Evolutionary conservation across 1,284 basidiomycete species (phyloP).

Genomic region (Laetiporus sulphureus): DNA sequence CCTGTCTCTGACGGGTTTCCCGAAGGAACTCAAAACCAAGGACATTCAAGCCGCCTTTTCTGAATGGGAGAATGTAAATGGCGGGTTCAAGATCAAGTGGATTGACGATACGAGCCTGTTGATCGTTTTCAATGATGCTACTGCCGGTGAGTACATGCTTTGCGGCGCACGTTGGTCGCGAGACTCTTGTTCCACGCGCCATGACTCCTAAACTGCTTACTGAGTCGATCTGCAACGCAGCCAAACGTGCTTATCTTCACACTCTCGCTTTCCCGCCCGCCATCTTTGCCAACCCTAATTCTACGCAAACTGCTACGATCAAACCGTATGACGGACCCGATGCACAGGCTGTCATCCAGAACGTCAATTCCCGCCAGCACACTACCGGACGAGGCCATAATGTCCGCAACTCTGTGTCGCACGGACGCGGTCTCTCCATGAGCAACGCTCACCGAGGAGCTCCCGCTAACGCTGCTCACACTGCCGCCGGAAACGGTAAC

Average conservation of each 20-base stretch:
- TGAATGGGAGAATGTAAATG: constrained; percentile 81
- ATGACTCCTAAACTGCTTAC: background rate
- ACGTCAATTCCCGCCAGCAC: constrained; percentile 73
- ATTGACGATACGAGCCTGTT: constrained; percentile 93
- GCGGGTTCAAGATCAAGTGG: constrained; percentile 99
- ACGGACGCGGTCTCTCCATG: constrained; percentile 35
- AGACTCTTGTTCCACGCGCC: constrained; percentile 9
- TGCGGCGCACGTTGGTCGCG: constrained; percentile 3
- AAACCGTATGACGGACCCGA: constrained; percentile 93
- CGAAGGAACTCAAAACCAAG: constrained; percentile 93
- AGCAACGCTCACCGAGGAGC: constrained; percentile 65
- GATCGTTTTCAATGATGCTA: constrained; percentile 88
- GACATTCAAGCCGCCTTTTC: constrained; percentile 91
- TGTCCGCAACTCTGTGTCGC: constrained; percentile 38
- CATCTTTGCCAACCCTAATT: constrained; percentile 55
- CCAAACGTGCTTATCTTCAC: constrained; percentile 91
- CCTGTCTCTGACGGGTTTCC: constrained; percentile 86
- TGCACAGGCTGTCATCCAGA: constrained; percentile 84
- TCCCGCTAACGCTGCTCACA: constrained; percentile 37
- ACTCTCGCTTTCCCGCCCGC: constrained; percentile 79
- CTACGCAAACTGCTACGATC: constrained; percentile 51
- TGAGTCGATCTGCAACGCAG: constrained; percentile 30
- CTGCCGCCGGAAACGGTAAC: constrained; percentile 33
- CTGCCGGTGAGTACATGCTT: constrained; percentile 55
- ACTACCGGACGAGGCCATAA: constrained; percentile 61